Evolutionary conservation across 129 eudicot species (phyloP), one percentile per base, ranked within the genome.

Genomic region (Artemisia annua): DNA sequence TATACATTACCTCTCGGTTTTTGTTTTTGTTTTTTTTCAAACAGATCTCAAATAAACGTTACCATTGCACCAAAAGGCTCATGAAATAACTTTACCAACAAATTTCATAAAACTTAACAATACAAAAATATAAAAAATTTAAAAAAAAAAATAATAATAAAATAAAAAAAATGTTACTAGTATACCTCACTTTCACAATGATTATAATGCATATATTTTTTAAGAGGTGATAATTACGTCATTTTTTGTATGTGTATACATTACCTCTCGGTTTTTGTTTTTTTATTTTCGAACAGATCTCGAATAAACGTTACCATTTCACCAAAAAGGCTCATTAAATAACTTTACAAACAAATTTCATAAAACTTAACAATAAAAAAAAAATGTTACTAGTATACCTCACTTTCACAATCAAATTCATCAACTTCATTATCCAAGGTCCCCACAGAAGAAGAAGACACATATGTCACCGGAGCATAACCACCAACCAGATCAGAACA

Each of bases 371-470:
- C 44, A 49, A 48, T 16, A 48, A 4, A 6, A 8, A 48, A 48
- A 48, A 20, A n/a, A n/a, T n/a, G n/a, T n/a, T 3, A 1, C 3
- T 2, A 5, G 10, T 17, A 20, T 66, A 80, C 90, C 87, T 86
- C 85, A 59, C 87, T 88, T 51, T 85, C 88, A 64, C 59, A 78
- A 58, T 85, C 91, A 62, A 73, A 80, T 63, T 86, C 96, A 54
- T 88, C 91, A 3, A 79, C 72, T 11, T 82, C 85, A 52, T 78
- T 75, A 26, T 84, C 88, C 13, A 65, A 18, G 20, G 71, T 67
- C 7, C 79, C 79, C n/a, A 76, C 70, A 10, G 86, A 78, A 39
- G 80, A 67, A 8, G 87, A 73, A 11, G 84, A 67, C 67, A 77
- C 50, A 17, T 77, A 73, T 18, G 76, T 5, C 58, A 63, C 71